A percentile compares a stretch with the other conserved stretches of the same genome.
These are phyloP conservation scores for Ambrosia trifida DNA, from an alignment of 129 eudicot genomes.

Conservation along the genomic window DNA sequence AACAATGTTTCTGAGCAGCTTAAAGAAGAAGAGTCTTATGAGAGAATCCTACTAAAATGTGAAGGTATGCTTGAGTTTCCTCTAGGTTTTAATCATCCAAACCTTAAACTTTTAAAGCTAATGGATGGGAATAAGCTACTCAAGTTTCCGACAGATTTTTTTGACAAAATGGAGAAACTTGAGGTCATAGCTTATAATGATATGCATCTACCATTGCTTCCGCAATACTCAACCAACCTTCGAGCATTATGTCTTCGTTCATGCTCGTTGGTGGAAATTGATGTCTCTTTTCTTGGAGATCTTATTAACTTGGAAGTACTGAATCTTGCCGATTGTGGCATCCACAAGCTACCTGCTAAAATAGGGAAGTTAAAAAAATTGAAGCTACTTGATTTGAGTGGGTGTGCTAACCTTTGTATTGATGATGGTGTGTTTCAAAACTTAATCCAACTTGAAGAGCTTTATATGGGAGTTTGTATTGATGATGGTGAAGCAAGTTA, in stretches of 20 bases:
- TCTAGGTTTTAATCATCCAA: not conserved
- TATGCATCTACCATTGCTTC: no score
- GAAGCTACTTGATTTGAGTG: constrained; percentile 1
- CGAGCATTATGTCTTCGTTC: no score
- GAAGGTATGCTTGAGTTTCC: not conserved
- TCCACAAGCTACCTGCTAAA: not conserved
- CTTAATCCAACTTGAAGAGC: not conserved
- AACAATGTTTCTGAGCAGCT: not conserved
- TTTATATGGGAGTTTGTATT: not conserved
- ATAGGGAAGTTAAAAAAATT: not conserved
- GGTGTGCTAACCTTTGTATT: not conserved
- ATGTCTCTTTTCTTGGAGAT: not conserved
- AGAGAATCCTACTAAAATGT: not conserved
- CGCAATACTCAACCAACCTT: no score
- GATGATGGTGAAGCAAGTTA: not conserved
- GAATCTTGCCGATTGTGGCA: not conserved
- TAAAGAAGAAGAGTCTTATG: not conserved
- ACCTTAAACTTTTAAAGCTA: constrained; percentile 1
- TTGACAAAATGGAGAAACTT: not conserved
- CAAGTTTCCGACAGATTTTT: not conserved
- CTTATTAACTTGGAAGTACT: not conserved
- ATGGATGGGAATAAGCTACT: not conserved
- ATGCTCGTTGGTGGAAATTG: no score
- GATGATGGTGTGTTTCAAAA: not conserved
- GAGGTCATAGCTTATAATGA: no score